phyloP scores from a whole-genome alignment of 495 filamentous ascomycete species.

The Poronia punctata region DNA sequence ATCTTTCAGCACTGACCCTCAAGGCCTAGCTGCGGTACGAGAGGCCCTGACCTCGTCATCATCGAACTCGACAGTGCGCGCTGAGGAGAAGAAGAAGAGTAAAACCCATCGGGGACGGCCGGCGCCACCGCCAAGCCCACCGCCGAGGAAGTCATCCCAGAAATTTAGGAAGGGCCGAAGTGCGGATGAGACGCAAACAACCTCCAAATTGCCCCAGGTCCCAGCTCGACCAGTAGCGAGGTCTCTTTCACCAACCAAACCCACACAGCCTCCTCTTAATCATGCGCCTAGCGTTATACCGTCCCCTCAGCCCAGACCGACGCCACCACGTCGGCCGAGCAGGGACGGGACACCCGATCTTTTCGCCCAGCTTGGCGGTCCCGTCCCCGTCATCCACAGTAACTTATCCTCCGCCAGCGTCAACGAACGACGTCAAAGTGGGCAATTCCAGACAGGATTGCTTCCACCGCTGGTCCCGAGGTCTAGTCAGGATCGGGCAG shows the following conservation, averaged over 20 bases:
- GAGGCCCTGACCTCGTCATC: slow-evolving; percentile 58
- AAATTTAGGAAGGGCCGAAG: slow-evolving; percentile 40
- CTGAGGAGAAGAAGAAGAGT: slow-evolving; percentile 37
- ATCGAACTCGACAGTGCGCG: slow-evolving; percentile 52
- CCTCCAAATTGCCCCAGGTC: slow-evolving; percentile 19
- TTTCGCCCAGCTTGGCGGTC: slow-evolving; percentile 44
- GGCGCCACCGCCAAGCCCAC: slow-evolving; percentile 52
- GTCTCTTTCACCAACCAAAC: slow-evolving; percentile 26
- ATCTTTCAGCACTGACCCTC: slow-evolving; percentile 39
- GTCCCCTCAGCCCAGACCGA: slow-evolving; percentile 25
- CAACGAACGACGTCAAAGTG: slow-evolving; percentile 36
- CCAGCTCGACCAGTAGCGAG: slow-evolving; percentile 23
- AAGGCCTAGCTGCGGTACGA: slow-evolving; percentile 56
- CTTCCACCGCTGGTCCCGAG: slow-evolving; percentile 19
- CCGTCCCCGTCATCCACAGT: slow-evolving; percentile 69
- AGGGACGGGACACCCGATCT: slow-evolving; percentile 72
- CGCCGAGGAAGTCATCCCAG: slow-evolving; percentile 57
- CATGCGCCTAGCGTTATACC: slow-evolving; percentile 20
- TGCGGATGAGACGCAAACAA: slow-evolving; percentile 23
- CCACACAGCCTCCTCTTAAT: slow-evolving; percentile 12
- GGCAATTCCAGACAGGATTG: slow-evolving; percentile 26
- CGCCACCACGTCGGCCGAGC: slow-evolving; percentile 61
- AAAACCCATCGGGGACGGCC: slow-evolving; percentile 38
- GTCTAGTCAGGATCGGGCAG: slow-evolving; percentile 15
- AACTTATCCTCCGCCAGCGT: slow-evolving; percentile 55